A percentile compares a stretch with the other conserved stretches of the same genome.
Conservation (phyloP, 2,329 filamentous ascomycete species). For the Penicillium janthinellum region DNA sequence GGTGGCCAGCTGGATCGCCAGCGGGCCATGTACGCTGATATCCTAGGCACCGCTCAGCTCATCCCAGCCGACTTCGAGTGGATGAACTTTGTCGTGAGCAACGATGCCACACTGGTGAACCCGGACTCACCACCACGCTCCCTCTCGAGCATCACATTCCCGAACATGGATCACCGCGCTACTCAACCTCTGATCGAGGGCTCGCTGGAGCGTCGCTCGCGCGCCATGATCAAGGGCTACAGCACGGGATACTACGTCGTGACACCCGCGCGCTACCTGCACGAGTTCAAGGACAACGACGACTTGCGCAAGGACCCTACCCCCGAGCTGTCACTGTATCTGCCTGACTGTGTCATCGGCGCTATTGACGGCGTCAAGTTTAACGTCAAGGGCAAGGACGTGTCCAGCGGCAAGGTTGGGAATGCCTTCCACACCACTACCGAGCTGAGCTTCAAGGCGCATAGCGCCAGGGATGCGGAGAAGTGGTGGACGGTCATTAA, state of each 20-base stretch:
- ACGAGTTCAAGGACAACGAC: constrained; percentile 96
- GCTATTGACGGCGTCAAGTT: constrained; percentile 77
- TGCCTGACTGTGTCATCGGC: constrained; percentile 85
- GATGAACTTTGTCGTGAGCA: constrained; percentile 77
- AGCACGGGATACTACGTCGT: constrained; percentile 86
- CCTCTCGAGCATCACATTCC: constrained; percentile 74
- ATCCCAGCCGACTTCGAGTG: constrained; percentile 89
- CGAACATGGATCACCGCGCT: constrained; percentile 81
- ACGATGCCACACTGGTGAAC: constrained; percentile 72
- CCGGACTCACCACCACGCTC: constrained; percentile 72
- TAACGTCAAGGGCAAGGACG: constrained; percentile 92
- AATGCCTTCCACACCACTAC: constrained; percentile 78
- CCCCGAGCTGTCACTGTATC: constrained; percentile 86
- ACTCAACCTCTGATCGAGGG: constrained; percentile 87
- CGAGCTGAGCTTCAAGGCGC: constrained; percentile 85
- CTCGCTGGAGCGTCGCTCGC: constrained; percentile 84
- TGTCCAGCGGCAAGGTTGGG: constrained; percentile 72
- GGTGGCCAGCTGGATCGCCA: constrained; percentile 80
- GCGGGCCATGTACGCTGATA: constrained; percentile 78
- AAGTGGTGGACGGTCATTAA: constrained; percentile 80
- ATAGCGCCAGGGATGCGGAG: constrained; percentile 74
- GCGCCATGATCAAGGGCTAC: constrained; percentile 78
- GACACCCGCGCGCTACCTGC: constrained; percentile 82
- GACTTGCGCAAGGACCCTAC: constrained; percentile 59
- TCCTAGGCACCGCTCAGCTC: constrained; percentile 73